Conservation (phyloP, 2,329 filamentous ascomycete species). For the Achaetomium macrosporum region DNA sequence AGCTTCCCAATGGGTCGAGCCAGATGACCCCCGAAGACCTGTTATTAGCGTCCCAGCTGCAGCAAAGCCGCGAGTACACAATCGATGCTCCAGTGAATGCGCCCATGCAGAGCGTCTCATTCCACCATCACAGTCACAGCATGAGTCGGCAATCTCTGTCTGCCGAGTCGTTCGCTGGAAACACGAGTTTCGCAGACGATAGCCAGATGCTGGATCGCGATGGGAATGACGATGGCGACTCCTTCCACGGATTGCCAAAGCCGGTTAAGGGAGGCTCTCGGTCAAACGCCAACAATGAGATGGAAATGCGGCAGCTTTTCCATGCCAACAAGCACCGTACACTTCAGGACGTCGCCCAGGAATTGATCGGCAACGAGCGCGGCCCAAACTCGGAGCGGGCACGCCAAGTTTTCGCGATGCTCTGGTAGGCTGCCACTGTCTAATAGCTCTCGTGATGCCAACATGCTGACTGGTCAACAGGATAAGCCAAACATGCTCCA, state of each 20-base stretch:
- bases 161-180: slow-evolving; percentile 46
- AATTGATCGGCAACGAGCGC: slow-evolving; percentile 72
- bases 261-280: slow-evolving; percentile 53
- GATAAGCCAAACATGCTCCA: slow-evolving; percentile 67
- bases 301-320: slow-evolving; percentile 72
- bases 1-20: slow-evolving; percentile 35
- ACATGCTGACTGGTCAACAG: slow-evolving; percentile 36
- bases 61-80: slow-evolving; percentile 42
- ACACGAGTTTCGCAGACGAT: slow-evolving; percentile 53
- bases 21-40: slow-evolving; percentile 54
- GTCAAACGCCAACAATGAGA: slow-evolving; percentile 72
- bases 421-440: slow-evolving; percentile 56
- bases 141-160: slow-evolving; percentile 46
- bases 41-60: slow-evolving; percentile 53
- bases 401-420: slow-evolving; percentile 82
- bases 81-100: slow-evolving; percentile 47
- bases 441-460: not conserved
- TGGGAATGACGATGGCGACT: slow-evolving; percentile 52
- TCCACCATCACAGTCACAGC: slow-evolving; percentile 37
- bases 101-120: slow-evolving; percentile 40
- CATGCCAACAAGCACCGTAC: slow-evolving; percentile 60
- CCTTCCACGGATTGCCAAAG: slow-evolving; percentile 38
- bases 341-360: slow-evolving; percentile 65
- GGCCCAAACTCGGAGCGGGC: slow-evolving; percentile 77
- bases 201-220: slow-evolving; percentile 57